Evolutionary conservation across 1,284 basidiomycete species (phyloP), one percentile per base, ranked within the genome.

Genomic region (Boletellus deceptivus): DNA sequence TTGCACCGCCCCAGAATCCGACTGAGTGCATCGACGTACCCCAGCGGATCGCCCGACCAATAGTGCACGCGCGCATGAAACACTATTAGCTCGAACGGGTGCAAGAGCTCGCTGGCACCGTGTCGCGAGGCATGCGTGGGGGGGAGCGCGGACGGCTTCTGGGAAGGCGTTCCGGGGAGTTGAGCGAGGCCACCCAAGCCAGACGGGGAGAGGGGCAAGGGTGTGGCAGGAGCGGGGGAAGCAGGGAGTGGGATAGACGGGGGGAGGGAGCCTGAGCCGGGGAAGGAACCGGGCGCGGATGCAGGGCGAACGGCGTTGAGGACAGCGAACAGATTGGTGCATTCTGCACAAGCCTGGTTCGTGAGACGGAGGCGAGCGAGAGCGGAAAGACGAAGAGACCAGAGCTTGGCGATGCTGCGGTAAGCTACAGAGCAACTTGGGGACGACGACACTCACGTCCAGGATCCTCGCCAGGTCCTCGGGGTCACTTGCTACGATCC

Each of bases 71-170:
- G 77, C 7, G 86, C 80, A 37, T 82, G 72, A 68, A 91, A 80
- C 46, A 92, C 83, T 61, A 86, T 84, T 54, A 92, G 75, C 66
- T 91, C 90, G 62, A 91, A 92, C 6, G 89, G 89, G 40, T 91
- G 72, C 48, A 84, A 50, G 43, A 77, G 72, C 27, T 83, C 80
- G 59, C 83, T 79, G 10, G 51, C 7, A 18, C 36, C 31, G 14
- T 50, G 54, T 18, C 38, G 51, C 6, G 43, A 20, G 18, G 47
- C 5, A 6, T 17, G 36, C 7, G 43, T 6, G 16, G 58, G 22
- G 1, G 63, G 52, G 20, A 61, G 57, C 4, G 46, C 1, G 46
- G 56, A 42, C 8, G 41, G 44, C 31, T 52, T 62, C 43, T 62
- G 60, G n/a, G 59, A 60, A 0, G 61, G 61, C 38, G 61, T 67